phyloP scores from a whole-genome alignment of 352 stramenopile genomes.

The Globisporangium camurandrum region DNA sequence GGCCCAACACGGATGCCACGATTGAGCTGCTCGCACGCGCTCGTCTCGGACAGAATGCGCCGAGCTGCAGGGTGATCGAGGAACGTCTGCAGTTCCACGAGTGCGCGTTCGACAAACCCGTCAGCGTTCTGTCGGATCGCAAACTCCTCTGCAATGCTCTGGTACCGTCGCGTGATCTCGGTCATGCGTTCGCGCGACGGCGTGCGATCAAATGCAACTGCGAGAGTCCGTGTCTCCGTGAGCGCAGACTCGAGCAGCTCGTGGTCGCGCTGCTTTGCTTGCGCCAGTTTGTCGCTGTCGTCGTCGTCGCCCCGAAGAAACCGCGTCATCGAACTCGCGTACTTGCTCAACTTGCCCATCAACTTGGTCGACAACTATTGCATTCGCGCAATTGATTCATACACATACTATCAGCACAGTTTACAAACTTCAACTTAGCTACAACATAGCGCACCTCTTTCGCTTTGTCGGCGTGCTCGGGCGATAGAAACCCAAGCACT shows the following conservation, averaged over 20 bases:
- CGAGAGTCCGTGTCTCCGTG: conserved; percentile 42
- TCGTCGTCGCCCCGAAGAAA: conserved; percentile 64
- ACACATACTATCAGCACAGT: neutral
- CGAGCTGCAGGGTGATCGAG: conserved; percentile 66
- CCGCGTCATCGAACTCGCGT: conserved; percentile 45
- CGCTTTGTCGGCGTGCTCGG: conserved; percentile 62
- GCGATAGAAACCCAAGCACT: conserved; percentile 57
- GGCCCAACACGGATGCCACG: conserved; percentile 68
- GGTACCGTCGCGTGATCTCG: conserved; percentile 66
- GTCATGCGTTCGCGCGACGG: conserved; percentile 40
- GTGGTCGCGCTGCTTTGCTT: conserved; percentile 20
- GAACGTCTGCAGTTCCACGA: conserved; percentile 68
- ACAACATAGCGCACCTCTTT: conserved; percentile 40
- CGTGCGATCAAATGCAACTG: conserved; percentile 59
- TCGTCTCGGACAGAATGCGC: conserved; percentile 58
- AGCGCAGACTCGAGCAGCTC: conserved; percentile 38
- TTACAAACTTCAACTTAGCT: neutral
- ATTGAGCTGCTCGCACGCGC: conserved; percentile 47
- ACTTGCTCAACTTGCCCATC: conserved; percentile 61
- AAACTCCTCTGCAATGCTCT: conserved; percentile 62
- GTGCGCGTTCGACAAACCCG: conserved; percentile 58
- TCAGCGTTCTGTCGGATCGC: conserved; percentile 53
- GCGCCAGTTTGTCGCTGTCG: conserved; percentile 32
- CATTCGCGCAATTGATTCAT: too few relatives aligned
- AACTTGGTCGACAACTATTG: conserved; percentile 75